Base-by-base conservation (phyloP, 1,139 yeast species). In the Zygosaccharomyces pseudobailii region DNA sequence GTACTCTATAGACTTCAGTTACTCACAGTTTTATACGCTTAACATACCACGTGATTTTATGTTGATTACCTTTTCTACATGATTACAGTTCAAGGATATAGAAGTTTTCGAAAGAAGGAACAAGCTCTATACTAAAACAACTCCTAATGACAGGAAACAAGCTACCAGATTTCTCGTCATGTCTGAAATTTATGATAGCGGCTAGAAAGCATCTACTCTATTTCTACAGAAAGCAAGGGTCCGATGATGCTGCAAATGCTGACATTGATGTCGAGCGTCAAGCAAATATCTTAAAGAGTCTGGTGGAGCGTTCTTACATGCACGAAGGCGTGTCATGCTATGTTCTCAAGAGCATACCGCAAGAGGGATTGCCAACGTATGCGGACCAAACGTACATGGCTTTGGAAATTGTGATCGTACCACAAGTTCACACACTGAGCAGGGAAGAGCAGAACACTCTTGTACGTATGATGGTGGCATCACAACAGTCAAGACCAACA, bases 201-300 rank as follows among this genome's bases (percentile, higher is more conserved):
- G 55, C 56, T 1, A 31, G 40, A 19, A 56, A 48, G 38, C 57
- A 53, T 37, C 55, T 59, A 23, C 13, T 58, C 2, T 56, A 51
- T 37, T 39, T 56, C n/a, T 43, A 41, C 32, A 45, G 49, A n/a
- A 36, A 39, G 40, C 43, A 46, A 38, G 38, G 40, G 13, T 28
- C 30, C 9, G 37, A 41, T 20, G 25, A 20, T 25, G 32, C 37
- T n/a, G 41, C 42, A 1, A 28, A 23, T 17, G 41, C 20, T 20
- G 42, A 48, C 23, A 34, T 48, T 8, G 51, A 48, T 19, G 39
- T 39, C n/a, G 47, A 42, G 24, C 45, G 49, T 3, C 51, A 46
- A 28, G 47, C 44, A 3, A 43, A 40, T 36, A 45, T 45, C 13
- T 35, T 49, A 3, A 49, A 46, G 31, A 49, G 31, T 13, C 36